Conservation (phyloP, 108 stramenopile genomes). For the Parmales sp. region DNA sequence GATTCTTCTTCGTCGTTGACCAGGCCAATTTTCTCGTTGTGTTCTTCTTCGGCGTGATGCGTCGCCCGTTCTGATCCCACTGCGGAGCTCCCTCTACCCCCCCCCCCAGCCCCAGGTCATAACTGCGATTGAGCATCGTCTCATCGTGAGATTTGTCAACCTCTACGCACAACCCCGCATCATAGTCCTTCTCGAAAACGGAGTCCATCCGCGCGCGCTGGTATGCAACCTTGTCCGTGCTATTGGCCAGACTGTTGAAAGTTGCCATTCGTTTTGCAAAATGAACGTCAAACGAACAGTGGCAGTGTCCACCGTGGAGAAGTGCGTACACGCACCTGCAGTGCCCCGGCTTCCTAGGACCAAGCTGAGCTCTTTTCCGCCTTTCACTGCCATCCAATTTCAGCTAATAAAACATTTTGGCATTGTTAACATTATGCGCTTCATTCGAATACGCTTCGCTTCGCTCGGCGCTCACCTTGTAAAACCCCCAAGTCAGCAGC, state of each 20-base stretch:
- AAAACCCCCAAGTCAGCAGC: background rate
- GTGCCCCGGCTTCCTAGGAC: background rate
- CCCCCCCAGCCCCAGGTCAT: background rate
- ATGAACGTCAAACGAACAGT: background rate
- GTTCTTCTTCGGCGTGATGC: background rate
- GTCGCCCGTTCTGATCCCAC: background rate
- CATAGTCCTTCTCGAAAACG: background rate
- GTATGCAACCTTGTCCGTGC: background rate
- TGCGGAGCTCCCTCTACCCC: background rate
- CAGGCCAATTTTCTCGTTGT: too few species aligned
- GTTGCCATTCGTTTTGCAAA: background rate
- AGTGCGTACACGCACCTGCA: constrained; percentile 8
- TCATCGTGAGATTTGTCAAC: background rate
- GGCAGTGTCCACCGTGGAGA: constrained; percentile 4
- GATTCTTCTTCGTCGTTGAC: too few species aligned
- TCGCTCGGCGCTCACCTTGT: background rate
- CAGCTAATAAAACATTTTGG: too few species aligned
- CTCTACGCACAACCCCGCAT: background rate
- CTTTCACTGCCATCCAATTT: too few species aligned
- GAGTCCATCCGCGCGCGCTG: background rate
- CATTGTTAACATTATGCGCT: too few species aligned
- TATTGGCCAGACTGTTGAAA: background rate
- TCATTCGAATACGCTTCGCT: too few species aligned
- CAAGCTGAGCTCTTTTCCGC: background rate
- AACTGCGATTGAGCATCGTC: background rate